Conservation (phyloP, 1,139 yeast genomes). For the Candida frijolesensis region DNA sequence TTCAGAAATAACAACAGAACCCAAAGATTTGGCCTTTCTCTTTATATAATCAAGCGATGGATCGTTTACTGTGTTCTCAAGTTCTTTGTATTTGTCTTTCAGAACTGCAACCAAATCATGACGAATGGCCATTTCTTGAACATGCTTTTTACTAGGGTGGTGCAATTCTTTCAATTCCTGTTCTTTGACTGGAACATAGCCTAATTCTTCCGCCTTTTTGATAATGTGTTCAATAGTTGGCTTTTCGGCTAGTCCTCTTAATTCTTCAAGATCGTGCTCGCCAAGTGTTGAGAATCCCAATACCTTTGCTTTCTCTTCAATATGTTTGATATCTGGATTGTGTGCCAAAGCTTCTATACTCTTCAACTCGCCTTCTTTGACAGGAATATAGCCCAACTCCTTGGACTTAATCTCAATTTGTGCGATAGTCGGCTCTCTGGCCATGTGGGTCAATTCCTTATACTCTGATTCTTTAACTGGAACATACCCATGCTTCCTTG, state of each 20-base stretch:
- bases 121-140: conserved; percentile 20
- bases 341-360: conserved; percentile 16
- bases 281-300: neutral
- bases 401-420: conserved; percentile 18
- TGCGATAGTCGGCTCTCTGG: conserved; percentile 22
- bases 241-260: neutral
- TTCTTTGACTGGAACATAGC: conserved; percentile 18
- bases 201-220: conserved; percentile 16
- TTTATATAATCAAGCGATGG: conserved; percentile 24
- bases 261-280: conserved; percentile 12
- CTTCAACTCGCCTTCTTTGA: conserved; percentile 13
- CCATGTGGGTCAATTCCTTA: conserved; percentile 11
- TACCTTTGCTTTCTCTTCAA: conserved; percentile 22
- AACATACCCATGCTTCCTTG: conserved; percentile 16
- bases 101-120: conserved; percentile 28
- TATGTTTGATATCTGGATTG: conserved; percentile 29
- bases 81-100: conserved; percentile 20
- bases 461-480: conserved; percentile 22
- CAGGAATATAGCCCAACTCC: conserved; percentile 10
- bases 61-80: conserved; percentile 16
- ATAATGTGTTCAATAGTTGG: conserved; percentile 19
- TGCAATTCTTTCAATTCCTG: conserved; percentile 20
- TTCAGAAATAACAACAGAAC: conserved; percentile 5
- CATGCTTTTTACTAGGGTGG: conserved; percentile 23
- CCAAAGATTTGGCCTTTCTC: conserved; percentile 17